Evolutionary conservation across 78 protist genomes (phyloP), one percentile per base, ranked within the genome.

Genomic region (Emiliania huxleyi): DNA sequence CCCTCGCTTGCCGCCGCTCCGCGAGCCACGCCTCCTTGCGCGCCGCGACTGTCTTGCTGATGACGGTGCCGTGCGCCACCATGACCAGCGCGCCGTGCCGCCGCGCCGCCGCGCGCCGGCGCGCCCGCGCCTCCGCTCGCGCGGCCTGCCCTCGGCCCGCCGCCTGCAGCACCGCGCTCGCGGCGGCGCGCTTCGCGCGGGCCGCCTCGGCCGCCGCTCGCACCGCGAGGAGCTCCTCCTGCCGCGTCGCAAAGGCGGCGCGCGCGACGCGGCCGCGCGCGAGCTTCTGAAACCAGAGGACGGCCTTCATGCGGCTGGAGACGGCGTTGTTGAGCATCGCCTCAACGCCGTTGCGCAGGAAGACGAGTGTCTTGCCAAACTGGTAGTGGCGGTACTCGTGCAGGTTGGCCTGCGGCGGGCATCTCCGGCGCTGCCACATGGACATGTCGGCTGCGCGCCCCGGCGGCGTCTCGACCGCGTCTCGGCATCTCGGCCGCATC

Each of bases 331-430:
- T 52, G 62, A 73, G 83, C 1, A 15, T 35, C 23, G 44, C 83
- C 42, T 73, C 83, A 8, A 73, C 83, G 23, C 83, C 83, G 19
- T 73, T 73, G 19, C 83, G 83, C 44, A 73, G 83, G n/a, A 73
- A 73, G 37, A 73, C 3, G 25, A 73, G 83, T 12, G 83, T 73
- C 5, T 37, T 29, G 83, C 83, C 83, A 18, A 73, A 73, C 42
- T 73, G 83, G 42, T 73, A 73, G 83, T 73, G 83, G 33, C 83
- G 83, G 83, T 73, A 42, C 42, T 73, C 83, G 42, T 37, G 18
- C 42, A 73, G 83, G 3, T 73, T 73, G 83, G 83, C 83, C 33
- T 1, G n/a, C n/a, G n/a, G n/a, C n/a, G n/a, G n/a, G n/a, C n/a
- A n/a, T 5, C 56, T 12, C 12, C 56, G 12, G 56, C 5, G 12